Conservation (phyloP, 345 rosid genomes). For the Raphanus sativus region DNA sequence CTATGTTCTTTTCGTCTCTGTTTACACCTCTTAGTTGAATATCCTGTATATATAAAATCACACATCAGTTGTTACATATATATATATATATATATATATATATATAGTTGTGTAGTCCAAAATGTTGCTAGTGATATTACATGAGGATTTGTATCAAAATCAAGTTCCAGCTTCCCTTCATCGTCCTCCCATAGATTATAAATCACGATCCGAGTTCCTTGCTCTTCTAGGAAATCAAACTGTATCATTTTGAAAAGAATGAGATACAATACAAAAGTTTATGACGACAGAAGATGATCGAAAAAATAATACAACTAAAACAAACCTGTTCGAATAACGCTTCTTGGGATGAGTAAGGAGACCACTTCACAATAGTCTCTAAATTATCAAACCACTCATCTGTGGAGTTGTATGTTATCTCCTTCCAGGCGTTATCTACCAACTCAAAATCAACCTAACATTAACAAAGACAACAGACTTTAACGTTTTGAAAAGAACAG, state of each 20-base stretch:
- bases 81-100: neutral
- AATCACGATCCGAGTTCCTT: slow-evolving; percentile 65
- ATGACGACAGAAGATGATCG: neutral
- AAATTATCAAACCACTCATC: slow-evolving; percentile 57
- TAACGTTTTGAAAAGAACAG: neutral
- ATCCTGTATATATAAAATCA: slow-evolving; percentile 50
- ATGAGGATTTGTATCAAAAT: slow-evolving; percentile 59
- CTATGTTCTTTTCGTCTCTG: slow-evolving; percentile 60
- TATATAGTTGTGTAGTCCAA: neutral
- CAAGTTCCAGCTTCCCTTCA: slow-evolving; percentile 61
- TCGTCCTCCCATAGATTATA: slow-evolving; percentile 89
- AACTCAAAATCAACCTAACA: slow-evolving; percentile 62
- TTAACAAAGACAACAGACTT: neutral
- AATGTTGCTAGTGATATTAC: slow-evolving; percentile 34
- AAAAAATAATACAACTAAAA: slow-evolving; percentile 8
- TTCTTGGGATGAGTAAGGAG: slow-evolving; percentile 56
- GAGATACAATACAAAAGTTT: neutral
- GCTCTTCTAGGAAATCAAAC: slow-evolving; percentile 50
- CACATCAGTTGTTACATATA: slow-evolving; percentile 1
- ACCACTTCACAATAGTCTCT: slow-evolving; percentile 60
- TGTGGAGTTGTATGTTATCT: slow-evolving; percentile 42
- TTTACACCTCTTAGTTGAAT: slow-evolving; percentile 75
- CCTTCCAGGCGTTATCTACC: slow-evolving; percentile 45
- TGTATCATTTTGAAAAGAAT: slow-evolving; percentile 25
- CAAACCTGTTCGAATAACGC: slow-evolving; percentile 55